phyloP scores from a whole-genome alignment of 2,329 filamentous ascomycete species.

The Aspergillus aculeatus region DNA sequence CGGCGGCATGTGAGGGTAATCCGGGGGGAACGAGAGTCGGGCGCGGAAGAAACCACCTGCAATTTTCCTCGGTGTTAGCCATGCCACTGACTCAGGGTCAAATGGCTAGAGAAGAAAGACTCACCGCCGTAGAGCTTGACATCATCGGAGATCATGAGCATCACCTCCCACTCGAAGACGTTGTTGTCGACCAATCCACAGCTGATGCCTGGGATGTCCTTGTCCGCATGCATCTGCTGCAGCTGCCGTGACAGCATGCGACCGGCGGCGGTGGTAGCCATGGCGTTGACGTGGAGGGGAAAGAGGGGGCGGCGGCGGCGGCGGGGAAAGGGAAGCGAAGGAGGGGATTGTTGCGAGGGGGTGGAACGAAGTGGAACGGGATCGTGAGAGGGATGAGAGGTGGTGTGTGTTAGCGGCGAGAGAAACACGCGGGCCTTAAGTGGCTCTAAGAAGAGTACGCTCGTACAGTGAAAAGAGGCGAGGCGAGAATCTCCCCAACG shows the following conservation, averaged over 20 bases:
- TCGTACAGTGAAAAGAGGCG: neutral
- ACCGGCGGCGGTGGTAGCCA: constrained; percentile 48
- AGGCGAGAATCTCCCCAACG: neutral
- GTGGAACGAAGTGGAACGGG: neutral
- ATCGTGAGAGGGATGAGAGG: neutral
- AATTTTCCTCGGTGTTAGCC: neutral
- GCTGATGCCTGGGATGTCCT: constrained; percentile 90
- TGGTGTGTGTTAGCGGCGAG: neutral
- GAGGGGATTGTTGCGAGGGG: neutral
- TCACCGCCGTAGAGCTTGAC: constrained; percentile 89
- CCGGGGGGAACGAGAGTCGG: constrained; percentile 73
- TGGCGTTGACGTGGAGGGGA: constrained; percentile 18
- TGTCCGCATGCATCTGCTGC: constrained; percentile 88
- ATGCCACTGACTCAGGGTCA: neutral
- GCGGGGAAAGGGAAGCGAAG: neutral
- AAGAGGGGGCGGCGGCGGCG: neutral
- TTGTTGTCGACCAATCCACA: constrained; percentile 83
- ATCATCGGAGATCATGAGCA: constrained; percentile 96
- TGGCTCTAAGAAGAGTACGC: neutral
- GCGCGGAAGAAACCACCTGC: constrained; percentile 90
- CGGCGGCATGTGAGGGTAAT: constrained; percentile 85
- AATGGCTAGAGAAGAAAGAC: constrained; percentile 25
- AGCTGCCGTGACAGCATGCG: constrained; percentile 78
- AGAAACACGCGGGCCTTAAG: neutral
- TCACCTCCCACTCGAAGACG: constrained; percentile 97